Percentiles rank a stretch among this genome's conserved stretches.
Conservation (phyloP, 2,329 filamentous ascomycete species). For the Fusarium agapanthi region DNA sequence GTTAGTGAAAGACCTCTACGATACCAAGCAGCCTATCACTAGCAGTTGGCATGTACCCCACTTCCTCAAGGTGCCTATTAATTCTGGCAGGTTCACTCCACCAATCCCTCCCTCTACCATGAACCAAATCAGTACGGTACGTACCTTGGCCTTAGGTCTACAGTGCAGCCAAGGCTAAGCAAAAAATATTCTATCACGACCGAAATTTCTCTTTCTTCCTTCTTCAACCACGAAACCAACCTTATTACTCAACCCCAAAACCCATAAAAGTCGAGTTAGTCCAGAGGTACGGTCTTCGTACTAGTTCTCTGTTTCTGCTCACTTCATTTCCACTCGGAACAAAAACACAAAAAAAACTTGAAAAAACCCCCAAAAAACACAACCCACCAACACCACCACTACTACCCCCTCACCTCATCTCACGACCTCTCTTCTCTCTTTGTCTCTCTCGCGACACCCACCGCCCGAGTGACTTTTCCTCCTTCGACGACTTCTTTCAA, state of each 20-base stretch:
- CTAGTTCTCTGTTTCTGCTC: slow-evolving; percentile 69
- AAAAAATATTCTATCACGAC: slow-evolving; percentile 48
- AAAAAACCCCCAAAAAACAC: slow-evolving; percentile 64
- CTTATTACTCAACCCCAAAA: slow-evolving; percentile 57
- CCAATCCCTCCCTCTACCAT: slow-evolving; percentile 39
- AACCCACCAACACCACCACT: slow-evolving; percentile 23
- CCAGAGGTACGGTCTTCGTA: slow-evolving; percentile 67
- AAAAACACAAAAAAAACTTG: slow-evolving; percentile 68
- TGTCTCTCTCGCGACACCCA: slow-evolving; percentile 45
- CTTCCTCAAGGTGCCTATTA: not conserved
- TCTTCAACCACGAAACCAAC: slow-evolving; percentile 58
- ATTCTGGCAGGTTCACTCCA: slow-evolving; percentile 37
- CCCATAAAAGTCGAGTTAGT: slow-evolving; percentile 57
- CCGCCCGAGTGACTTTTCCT: slow-evolving; percentile 40
- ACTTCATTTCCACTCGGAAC: slow-evolving; percentile 58
- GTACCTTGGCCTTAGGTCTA: slow-evolving; percentile 37
- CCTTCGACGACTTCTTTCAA: slow-evolving; percentile 24
- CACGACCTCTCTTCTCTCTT: slow-evolving; percentile 28
- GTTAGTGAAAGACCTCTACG: slow-evolving; percentile 22
- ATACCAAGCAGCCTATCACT: slow-evolving; percentile 20
- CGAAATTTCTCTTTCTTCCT: slow-evolving; percentile 53
- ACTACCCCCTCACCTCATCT: slow-evolving; percentile 33
- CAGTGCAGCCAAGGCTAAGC: slow-evolving; percentile 30
- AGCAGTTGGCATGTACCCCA: slow-evolving; percentile 23
- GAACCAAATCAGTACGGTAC: slow-evolving; percentile 31